Evolutionary conservation across 106 monocot genomes (phyloP).

Genomic region (Xerophyta viscosa): DNA sequence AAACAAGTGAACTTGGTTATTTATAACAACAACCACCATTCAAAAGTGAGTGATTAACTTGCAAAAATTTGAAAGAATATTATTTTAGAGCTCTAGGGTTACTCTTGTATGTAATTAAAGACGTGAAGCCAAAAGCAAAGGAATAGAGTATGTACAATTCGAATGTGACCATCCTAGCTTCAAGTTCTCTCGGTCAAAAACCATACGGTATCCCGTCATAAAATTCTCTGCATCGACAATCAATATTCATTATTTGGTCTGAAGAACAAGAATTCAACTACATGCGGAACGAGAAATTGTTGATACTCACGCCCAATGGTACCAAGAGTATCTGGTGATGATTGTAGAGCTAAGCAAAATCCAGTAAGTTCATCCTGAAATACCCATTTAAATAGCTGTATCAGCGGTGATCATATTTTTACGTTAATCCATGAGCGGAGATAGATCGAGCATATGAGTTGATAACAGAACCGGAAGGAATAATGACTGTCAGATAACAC

Average conservation of each 20-base stretch:
- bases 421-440: too few species aligned
- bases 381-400: not conserved
- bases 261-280: not conserved
- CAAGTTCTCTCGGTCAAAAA: conserved; percentile 85
- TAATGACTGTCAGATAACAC: too few species aligned
- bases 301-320: conserved; percentile 80
- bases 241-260: not conserved
- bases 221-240: conserved; percentile 62
- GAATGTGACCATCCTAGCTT: conserved; percentile 93
- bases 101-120: not conserved
- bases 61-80: too few species aligned
- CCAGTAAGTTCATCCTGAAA: conserved; percentile 53
- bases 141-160: conserved; percentile 36
- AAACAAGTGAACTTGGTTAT: too few species aligned
- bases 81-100: too few species aligned
- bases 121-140: not conserved
- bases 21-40: too few species aligned
- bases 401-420: too few species aligned
- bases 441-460: too few species aligned
- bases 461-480: too few species aligned
- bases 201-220: conserved; percentile 75
- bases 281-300: not conserved
- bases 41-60: too few species aligned
- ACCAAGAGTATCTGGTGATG: conserved; percentile 47
- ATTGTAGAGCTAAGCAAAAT: conserved; percentile 82